Conservation (phyloP, 2,329 filamentous ascomycete species). For the Sporothrix mexicana region DNA sequence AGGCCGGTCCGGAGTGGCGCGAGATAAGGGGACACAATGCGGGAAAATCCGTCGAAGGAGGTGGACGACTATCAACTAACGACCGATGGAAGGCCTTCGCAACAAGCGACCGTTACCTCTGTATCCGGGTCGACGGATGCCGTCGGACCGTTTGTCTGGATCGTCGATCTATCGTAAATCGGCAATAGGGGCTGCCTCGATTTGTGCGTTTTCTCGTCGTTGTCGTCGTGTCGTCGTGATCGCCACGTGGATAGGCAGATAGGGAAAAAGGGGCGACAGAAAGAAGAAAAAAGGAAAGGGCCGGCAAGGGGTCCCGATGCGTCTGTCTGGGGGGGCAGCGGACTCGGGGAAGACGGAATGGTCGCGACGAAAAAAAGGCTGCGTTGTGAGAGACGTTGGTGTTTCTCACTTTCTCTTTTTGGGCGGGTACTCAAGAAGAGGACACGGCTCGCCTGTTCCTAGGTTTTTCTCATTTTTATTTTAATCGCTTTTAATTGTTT, state of each 20-base stretch:
- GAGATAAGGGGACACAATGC: constrained; percentile 3
- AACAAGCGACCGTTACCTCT: neutral
- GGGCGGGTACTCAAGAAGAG: constrained; percentile 22
- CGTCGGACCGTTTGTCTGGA: neutral
- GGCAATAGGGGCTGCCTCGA: constrained; percentile 6
- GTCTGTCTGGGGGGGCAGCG: neutral
- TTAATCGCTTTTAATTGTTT: neutral
- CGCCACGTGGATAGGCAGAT: neutral
- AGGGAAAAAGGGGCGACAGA: neutral
- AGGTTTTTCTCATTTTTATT: neutral
- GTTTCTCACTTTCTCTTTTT: neutral
- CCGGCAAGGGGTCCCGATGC: neutral
- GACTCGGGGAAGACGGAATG: neutral
- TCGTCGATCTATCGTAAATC: neutral
- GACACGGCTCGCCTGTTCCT: constrained; percentile 26
- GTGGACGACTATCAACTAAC: neutral
- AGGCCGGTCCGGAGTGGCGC: neutral
- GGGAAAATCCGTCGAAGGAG: neutral
- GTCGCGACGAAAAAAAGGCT: constrained; percentile 25
- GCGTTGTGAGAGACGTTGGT: neutral
- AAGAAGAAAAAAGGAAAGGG: neutral
- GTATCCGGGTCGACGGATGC: constrained; percentile 12
- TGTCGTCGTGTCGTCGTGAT: constrained; percentile 17
- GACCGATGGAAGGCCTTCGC: neutral
- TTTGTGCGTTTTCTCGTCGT: neutral